Base-by-base conservation (phyloP, 768 basidiomycete species). In the Erythrobasidium yunnanense region DNA sequence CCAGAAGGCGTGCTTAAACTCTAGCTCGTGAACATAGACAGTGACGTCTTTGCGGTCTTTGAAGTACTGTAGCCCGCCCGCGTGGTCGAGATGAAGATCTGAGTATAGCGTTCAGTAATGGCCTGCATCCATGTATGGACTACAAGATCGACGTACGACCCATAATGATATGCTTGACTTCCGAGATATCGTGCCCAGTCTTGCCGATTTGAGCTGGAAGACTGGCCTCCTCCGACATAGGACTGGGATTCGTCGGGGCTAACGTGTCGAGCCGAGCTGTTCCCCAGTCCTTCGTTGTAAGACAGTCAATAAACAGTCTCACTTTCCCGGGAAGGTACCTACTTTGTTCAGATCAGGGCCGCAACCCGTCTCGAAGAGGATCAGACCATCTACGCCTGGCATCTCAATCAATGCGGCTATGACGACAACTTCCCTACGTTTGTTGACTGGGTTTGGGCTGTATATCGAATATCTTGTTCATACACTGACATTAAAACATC, bases 111-210 rank as follows among this genome's bases (percentile, higher is more conserved):
- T n/a, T n/a, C n/a, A n/a, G n/a, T n/a, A n/a, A n/a, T n/a, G n/a
- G n/a, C n/a, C n/a, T n/a, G n/a, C n/a, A n/a, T n/a, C n/a, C n/a
- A n/a, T n/a, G n/a, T n/a, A n/a, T n/a, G n/a, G n/a, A n/a, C n/a
- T n/a, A n/a, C n/a, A n/a, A n/a, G n/a, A n/a, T n/a, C n/a, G n/a
- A n/a, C n/a, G n/a, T n/a, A n/a, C n/a, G n/a, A n/a, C 67, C 67
- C 4, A 66, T 15, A 22, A 68, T 68, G 11, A 68, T 30, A 11
- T 27, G 76, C 60, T 68, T 29, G 69, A 71, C 52, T 17, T 69
- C 68, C 62, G 72, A 68, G 46, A 71, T 62, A 77, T 82, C 78
- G 38, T 85, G 83, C 0, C 80, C 81, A 66, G 68, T 76, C 1
- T 84, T 85, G 35, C 84, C 45, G 47, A 68, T 56, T 8, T 51